phyloP scores from a whole-genome alignment of 768 basidiomycete genomes.

The Pleurotus pulmonarius region DNA sequence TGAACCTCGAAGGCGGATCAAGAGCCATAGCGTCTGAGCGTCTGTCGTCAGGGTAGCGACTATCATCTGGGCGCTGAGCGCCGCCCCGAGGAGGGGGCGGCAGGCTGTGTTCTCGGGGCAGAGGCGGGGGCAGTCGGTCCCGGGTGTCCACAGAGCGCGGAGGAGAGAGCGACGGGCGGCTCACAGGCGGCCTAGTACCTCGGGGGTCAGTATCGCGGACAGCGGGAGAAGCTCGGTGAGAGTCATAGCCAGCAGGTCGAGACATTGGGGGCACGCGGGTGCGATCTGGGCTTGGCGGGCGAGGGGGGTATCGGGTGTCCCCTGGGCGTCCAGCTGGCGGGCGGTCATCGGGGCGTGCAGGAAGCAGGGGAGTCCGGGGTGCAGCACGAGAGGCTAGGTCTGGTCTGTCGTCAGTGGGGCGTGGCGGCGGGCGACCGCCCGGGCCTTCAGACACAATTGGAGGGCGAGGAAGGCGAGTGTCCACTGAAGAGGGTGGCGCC shows the following conservation, averaged over 20 bases:
- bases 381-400: background rate
- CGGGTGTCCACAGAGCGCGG: slow-evolving; percentile 25
- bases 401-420: slow-evolving; percentile 9
- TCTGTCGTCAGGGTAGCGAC: slow-evolving; percentile 30
- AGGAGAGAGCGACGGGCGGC: background rate
- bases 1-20: slow-evolving; percentile 30
- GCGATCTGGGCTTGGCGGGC: slow-evolving; percentile 6
- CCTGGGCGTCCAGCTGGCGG: slow-evolving; percentile 9
- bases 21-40: slow-evolving; percentile 31
- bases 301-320: slow-evolving; percentile 2
- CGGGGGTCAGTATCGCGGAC: slow-evolving; percentile 12
- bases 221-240: slow-evolving; percentile 6
- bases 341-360: slow-evolving; percentile 18
- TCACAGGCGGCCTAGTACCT: background rate
- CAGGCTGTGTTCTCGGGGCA: slow-evolving; percentile 19
- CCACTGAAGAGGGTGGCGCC: background rate
- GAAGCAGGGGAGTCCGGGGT: slow-evolving; percentile 11
- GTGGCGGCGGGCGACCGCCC: slow-evolving; percentile 14
- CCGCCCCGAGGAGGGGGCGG: slow-evolving; percentile 20
- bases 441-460: slow-evolving; percentile 13
- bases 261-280: background rate
- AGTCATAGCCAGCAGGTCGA: slow-evolving; percentile 9
- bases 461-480: background rate
- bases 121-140: slow-evolving; percentile 19
- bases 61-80: slow-evolving; percentile 37